These are phyloP conservation scores for Macrolepiota fuliginosa DNA, from an alignment of 768 basidiomycete genomes.

Conservation along the genomic window DNA sequence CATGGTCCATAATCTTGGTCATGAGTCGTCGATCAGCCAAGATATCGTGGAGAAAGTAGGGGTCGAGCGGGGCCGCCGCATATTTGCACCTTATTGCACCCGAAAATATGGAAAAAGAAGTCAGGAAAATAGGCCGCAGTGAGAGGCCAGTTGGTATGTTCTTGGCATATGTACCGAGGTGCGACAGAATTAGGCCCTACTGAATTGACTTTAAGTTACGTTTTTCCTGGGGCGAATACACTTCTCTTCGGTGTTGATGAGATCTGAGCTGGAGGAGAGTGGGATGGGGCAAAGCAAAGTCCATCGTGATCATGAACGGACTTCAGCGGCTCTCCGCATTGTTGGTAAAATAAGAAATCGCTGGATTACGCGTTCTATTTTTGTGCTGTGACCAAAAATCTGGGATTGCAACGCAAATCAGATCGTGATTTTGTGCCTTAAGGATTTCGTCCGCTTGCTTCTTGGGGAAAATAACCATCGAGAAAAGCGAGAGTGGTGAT, in stretches of 20 bases:
- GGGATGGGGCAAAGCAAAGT: slow-evolving; percentile 2
- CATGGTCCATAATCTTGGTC: slow-evolving; percentile 3
- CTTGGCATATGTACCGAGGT: slow-evolving; percentile 12
- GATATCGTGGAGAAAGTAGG: not conserved
- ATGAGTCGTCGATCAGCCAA: slow-evolving; percentile 9
- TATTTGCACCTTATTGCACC: slow-evolving; percentile 11
- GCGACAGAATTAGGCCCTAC: slow-evolving; percentile 4
- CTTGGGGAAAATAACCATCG: not conserved
- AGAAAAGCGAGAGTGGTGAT: too few relatives aligned
- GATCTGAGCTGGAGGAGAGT: slow-evolving; percentile 4
- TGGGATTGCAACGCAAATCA: slow-evolving; percentile 1
- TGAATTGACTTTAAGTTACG: slow-evolving; percentile 10
- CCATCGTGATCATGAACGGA: slow-evolving; percentile 3
- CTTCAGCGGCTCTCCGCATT: slow-evolving; percentile 11
- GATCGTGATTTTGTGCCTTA: not conserved
- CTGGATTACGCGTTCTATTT: slow-evolving; percentile 4
- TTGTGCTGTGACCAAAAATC: not conserved
- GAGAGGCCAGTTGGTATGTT: not conserved
- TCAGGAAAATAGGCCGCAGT: slow-evolving; percentile 2
- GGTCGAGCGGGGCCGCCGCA: slow-evolving; percentile 2
- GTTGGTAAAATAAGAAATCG: not conserved
- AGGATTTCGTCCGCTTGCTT: not conserved
- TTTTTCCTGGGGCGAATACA: not conserved
- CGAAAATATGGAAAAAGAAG: slow-evolving; percentile 13
- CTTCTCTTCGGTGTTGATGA: slow-evolving; percentile 3